Evolutionary conservation across 176 grass and related monocot species (phyloP).

Genomic region (Musa beccarii): DNA sequence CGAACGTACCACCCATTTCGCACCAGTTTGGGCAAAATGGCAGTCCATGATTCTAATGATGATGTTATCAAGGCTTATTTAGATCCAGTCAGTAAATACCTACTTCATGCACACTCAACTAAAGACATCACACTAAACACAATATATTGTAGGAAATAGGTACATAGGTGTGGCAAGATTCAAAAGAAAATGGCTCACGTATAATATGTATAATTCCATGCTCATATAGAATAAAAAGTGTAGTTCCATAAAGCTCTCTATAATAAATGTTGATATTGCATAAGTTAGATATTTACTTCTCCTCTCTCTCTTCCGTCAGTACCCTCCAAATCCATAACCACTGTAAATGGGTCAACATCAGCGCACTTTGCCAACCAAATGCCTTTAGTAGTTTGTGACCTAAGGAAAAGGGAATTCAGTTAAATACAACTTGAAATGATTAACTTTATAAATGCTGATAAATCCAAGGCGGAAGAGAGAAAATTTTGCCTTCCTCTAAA

Average conservation of each 20-base stretch:
- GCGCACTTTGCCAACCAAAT: conserved; percentile 23
- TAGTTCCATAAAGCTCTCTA: not conserved
- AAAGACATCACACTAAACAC: too few species aligned
- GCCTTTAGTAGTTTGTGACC: conserved; percentile 27
- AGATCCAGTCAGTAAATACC: too few species aligned
- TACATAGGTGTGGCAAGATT: too few species aligned
- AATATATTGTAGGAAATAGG: too few species aligned
- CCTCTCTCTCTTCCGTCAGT: conserved; percentile 29
- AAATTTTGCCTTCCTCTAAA: conserved; percentile 21
- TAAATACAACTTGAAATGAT: not conserved
- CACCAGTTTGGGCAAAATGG: too few species aligned
- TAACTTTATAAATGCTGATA: not conserved
- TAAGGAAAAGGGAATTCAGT: not conserved
- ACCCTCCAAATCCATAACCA: conserved; percentile 31
- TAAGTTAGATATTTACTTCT: conserved; percentile 35
- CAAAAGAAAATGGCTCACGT: too few species aligned
- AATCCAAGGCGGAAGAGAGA: not conserved
- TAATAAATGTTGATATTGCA: not conserved
- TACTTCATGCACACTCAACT: too few species aligned
- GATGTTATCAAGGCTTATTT: too few species aligned
- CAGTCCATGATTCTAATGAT: too few species aligned
- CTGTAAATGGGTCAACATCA: conserved; percentile 41
- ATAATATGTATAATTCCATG: too few species aligned
- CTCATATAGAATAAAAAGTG: too few species aligned
- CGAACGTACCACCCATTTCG: too few species aligned